These are phyloP conservation scores for Ophiostoma sp. DNA, from an alignment of 2,329 filamentous ascomycete species.

Conservation along the genomic window DNA sequence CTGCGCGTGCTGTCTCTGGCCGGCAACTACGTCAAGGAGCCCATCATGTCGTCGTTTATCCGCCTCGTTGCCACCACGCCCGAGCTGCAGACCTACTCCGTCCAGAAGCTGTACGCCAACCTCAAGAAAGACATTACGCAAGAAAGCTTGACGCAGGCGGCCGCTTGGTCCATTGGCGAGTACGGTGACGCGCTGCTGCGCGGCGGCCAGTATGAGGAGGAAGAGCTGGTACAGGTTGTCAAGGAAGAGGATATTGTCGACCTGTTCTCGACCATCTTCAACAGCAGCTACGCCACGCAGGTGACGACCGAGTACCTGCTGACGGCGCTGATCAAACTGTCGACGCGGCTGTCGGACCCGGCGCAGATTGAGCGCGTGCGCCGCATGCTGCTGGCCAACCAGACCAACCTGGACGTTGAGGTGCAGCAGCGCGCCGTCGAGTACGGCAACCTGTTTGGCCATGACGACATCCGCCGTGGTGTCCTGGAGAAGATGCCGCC, in stretches of 20 bases:
- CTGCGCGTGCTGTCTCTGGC: conserved; percentile 88
- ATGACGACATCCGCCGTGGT: conserved; percentile 81
- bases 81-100: conserved; percentile 93
- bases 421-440: conserved; percentile 95
- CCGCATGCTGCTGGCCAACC: conserved; percentile 72
- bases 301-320: conserved; percentile 94
- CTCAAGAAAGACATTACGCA: conserved; percentile 97
- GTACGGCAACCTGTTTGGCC: conserved; percentile 90
- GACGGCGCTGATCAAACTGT: conserved; percentile 92
- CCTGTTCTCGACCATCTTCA: conserved; percentile 86
- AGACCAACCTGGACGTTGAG: conserved; percentile 88
- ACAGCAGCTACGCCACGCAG: conserved; percentile 91
- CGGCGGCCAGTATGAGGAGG: conserved; percentile 90
- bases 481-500: conserved; percentile 98
- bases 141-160: conserved; percentile 89
- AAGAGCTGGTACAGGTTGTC: conserved; percentile 78
- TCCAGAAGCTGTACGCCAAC: conserved; percentile 88
- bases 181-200: conserved; percentile 88
- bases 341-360: conserved; percentile 78
- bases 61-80: conserved; percentile 91
- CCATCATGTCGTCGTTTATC: conserved; percentile 94
- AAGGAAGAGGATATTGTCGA: conserved; percentile 89
- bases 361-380: conserved; percentile 85
- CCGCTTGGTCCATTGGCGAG: conserved; percentile 96
- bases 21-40: conserved; percentile 96